These are phyloP conservation scores for Tolypocladium ovalisporum DNA, from an alignment of 2,329 filamentous ascomycete species.

Conservation along the genomic window DNA sequence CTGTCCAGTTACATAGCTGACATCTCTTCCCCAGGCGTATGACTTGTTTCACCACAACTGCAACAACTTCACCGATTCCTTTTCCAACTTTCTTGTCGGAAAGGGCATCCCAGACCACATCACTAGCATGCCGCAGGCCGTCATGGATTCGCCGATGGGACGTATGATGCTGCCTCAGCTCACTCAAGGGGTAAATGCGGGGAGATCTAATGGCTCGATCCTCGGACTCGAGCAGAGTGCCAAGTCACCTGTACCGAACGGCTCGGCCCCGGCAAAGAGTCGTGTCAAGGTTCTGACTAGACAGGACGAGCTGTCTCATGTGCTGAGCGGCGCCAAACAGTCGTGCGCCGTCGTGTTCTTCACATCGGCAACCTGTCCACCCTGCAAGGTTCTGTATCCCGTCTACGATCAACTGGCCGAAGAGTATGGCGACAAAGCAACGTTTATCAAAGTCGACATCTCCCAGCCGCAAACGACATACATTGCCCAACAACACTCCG, in stretches of 20 bases:
- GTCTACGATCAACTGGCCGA: slow-evolving; percentile 69
- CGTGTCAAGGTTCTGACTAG: slow-evolving; percentile 51
- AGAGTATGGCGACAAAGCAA: slow-evolving; percentile 55
- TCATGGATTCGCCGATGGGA: slow-evolving; percentile 78
- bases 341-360: slow-evolving; percentile 83
- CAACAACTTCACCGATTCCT: slow-evolving; percentile 94
- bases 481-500: slow-evolving; percentile 52
- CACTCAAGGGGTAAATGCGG: slow-evolving; percentile 37
- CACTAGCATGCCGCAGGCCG: slow-evolving; percentile 69
- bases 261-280: slow-evolving; percentile 1
- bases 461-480: slow-evolving; percentile 51
- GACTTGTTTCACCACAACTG: slow-evolving; percentile 88
- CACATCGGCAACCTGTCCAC: slow-evolving; percentile 75
- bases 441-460: slow-evolving; percentile 77
- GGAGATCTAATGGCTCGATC: slow-evolving; percentile 38
- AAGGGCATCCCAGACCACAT: slow-evolving; percentile 84
- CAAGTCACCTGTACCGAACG: slow-evolving; percentile 7
- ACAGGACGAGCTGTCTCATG: slow-evolving; percentile 14
- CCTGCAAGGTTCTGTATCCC: slow-evolving; percentile 76
- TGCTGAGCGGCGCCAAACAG: slow-evolving; percentile 45
- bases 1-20: neutral
- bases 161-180: slow-evolving; percentile 73
- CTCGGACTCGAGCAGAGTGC: slow-evolving; percentile 37
- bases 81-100: slow-evolving; percentile 80
- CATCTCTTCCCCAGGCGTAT: slow-evolving; percentile 53